phyloP scores from a whole-genome alignment of 257 asterid genomes.

The Solanum sitiens region DNA sequence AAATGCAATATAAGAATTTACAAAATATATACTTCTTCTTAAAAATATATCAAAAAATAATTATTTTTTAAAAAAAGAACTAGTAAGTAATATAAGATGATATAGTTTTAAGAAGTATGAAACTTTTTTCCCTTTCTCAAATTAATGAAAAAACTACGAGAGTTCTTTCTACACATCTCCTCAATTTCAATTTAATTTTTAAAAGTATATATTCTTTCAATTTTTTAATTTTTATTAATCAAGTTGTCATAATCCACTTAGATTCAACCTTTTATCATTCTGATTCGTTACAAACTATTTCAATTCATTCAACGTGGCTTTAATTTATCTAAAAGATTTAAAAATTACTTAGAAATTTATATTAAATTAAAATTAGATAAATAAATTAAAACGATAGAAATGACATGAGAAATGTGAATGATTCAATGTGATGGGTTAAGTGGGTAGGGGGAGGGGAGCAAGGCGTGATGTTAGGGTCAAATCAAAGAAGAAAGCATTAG shows the following conservation, averaged over 20 bases:
- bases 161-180: background rate
- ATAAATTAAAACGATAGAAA: background rate
- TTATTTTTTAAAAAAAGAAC: background rate
- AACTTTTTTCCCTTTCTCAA: background rate
- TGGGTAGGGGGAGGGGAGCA: conserved; percentile 14
- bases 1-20: background rate
- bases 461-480: conserved; percentile 61
- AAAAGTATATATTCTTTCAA: no score
- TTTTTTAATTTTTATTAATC: no score
- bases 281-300: no score
- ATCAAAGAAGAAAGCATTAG: conserved; percentile 25
- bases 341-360: no score
- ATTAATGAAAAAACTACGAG: background rate
- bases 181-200: no score
- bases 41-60: background rate
- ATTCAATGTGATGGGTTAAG: background rate
- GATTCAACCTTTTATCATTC: no score
- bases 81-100: background rate
- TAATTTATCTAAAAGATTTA: no score
- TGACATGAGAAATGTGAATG: background rate
- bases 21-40: background rate
- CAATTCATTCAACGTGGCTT: no score
- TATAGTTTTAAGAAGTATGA: background rate
- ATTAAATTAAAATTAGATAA: background rate
- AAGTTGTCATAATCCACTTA: fast-evolving